phyloP scores from a whole-genome alignment of 2,329 filamentous ascomycete species.

The Piedraia hortae region DNA sequence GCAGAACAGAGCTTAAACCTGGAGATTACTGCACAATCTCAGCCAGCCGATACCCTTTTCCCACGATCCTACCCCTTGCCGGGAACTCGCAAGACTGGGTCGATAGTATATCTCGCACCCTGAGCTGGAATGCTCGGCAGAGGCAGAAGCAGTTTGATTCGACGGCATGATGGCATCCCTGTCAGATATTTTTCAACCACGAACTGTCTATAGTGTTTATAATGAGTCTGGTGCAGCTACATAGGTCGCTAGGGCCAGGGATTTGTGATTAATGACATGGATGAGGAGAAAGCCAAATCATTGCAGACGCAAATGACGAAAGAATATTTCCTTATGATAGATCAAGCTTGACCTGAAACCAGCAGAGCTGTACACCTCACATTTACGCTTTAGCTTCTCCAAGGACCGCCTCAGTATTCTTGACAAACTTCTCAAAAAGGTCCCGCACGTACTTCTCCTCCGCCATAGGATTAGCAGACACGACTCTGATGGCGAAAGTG shows the following conservation, averaged over 20 bases:
- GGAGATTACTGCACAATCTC: slow-evolving; percentile 71
- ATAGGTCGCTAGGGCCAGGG: no score
- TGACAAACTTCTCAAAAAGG: slow-evolving; percentile 48
- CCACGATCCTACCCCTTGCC: slow-evolving; percentile 43
- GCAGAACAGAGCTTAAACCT: slow-evolving; percentile 32
- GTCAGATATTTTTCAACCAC: no score
- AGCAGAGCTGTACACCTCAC: no score
- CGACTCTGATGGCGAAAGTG: slow-evolving; percentile 53
- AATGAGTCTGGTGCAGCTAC: no score
- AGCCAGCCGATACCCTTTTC: slow-evolving; percentile 55
- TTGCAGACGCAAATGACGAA: neutral
- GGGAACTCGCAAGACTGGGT: slow-evolving; percentile 53
- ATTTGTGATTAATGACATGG: no score
- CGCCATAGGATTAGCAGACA: slow-evolving; percentile 40
- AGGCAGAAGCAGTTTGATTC: slow-evolving; percentile 39
- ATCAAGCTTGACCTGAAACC: neutral
- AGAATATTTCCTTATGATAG: neutral
- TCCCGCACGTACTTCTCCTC: slow-evolving; percentile 45
- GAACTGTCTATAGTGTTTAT: no score
- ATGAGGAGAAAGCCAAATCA: no score
- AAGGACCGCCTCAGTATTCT: slow-evolving; percentile 30
- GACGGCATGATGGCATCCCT: no score
- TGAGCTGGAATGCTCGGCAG: slow-evolving; percentile 59
- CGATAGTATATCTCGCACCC: slow-evolving; percentile 49
- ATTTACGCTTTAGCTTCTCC: neutral